These are phyloP conservation scores for Diaporthe destruens DNA, from an alignment of 2,329 filamentous ascomycete genomes.

Conservation along the genomic window DNA sequence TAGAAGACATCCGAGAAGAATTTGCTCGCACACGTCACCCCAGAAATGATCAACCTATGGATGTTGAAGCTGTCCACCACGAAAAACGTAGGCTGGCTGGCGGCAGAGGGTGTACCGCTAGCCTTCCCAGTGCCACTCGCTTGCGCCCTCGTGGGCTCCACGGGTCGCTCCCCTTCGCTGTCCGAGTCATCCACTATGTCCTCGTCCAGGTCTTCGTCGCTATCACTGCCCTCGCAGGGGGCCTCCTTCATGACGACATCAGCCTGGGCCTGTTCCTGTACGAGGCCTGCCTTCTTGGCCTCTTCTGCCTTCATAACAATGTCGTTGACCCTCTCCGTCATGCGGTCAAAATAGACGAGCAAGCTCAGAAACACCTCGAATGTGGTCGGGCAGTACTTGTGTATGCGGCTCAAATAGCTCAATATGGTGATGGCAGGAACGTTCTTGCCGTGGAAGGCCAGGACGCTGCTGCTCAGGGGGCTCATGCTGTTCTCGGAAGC, in stretches of 20 bases:
- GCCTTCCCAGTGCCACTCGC: slow-evolving; percentile 41
- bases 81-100: slow-evolving; percentile 71
- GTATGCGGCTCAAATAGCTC: slow-evolving; percentile 94
- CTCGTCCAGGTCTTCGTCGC: slow-evolving; percentile 60
- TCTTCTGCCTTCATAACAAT: slow-evolving; percentile 78
- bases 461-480: slow-evolving; percentile 73
- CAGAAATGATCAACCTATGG: slow-evolving; percentile 94
- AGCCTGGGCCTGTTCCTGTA: slow-evolving; percentile 40
- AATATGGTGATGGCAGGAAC: slow-evolving; percentile 96
- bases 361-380: slow-evolving; percentile 98
- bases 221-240: slow-evolving; percentile 50
- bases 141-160: slow-evolving; percentile 44
- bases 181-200: slow-evolving; percentile 64
- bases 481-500: slow-evolving; percentile 62
- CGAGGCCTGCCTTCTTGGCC: slow-evolving; percentile 55
- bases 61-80: slow-evolving; percentile 99
- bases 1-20: slow-evolving; percentile 99
- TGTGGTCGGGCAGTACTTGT: slow-evolving; percentile 98
- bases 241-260: slow-evolving; percentile 54
- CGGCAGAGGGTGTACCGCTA: slow-evolving; percentile 44
- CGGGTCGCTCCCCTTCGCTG: slow-evolving; percentile 49
- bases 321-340: slow-evolving; percentile 96
- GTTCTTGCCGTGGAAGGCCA: slow-evolving; percentile 98
- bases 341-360: slow-evolving; percentile 97
- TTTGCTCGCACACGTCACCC: slow-evolving; percentile 98